These are phyloP conservation scores for Perkinsus olseni DNA, from an alignment of 169 alveolate species.

Conservation along the genomic window DNA sequence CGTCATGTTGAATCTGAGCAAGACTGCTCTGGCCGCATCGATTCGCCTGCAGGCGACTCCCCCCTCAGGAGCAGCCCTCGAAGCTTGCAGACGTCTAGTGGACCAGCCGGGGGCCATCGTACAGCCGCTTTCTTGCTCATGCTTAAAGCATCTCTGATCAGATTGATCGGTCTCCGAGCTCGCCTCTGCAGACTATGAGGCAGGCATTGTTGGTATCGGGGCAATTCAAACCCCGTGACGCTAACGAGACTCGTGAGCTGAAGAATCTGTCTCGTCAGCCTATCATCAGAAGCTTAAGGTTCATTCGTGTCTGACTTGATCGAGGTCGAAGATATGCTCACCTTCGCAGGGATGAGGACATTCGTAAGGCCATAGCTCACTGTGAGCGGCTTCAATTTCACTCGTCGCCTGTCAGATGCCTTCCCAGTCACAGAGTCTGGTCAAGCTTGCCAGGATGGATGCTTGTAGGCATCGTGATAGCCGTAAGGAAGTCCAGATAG, in stretches of 20 bases:
- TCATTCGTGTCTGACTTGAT: neutral
- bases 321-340: neutral
- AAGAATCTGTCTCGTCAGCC: neutral
- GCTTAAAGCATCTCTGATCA: neutral
- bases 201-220: neutral
- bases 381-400: neutral
- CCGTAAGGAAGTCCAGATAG: neutral
- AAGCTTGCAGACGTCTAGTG: neutral
- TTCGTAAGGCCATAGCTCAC: neutral
- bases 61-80: neutral
- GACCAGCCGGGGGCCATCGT: neutral
- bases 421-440: neutral
- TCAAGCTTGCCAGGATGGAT: neutral
- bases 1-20: neutral
- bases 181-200: neutral
- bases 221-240: neutral
- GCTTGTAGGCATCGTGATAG: neutral
- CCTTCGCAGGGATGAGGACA: neutral
- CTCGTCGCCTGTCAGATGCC: neutral
- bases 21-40: neutral
- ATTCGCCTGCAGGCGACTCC: neutral
- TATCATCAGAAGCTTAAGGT: neutral
- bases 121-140: neutral
- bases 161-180: neutral
- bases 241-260: neutral